Evolutionary conservation across 148 eudicot genomes (phyloP).

Genomic region (Camellia granthamiana): DNA sequence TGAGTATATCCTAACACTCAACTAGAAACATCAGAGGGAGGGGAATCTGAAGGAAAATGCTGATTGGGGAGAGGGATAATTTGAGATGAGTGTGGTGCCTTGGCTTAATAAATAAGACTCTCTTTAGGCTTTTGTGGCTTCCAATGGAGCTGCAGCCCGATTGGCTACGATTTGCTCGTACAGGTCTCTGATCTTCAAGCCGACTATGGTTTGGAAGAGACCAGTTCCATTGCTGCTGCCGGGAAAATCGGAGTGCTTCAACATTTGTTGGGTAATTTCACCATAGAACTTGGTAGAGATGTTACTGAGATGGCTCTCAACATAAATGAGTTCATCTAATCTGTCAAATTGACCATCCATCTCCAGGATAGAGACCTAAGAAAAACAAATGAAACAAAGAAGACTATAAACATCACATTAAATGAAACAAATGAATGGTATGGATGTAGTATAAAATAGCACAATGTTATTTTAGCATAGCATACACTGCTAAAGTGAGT

Average conservation of each 20-base stretch:
- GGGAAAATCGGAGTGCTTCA: constrained; percentile 93
- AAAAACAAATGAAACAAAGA: neutral
- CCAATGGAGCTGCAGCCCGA: constrained; percentile 47
- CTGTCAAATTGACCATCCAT: constrained; percentile 99
- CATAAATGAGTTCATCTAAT: constrained; percentile 94
- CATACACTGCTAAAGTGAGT: too few species aligned
- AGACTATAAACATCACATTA: neutral
- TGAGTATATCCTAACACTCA: constrained; percentile 15
- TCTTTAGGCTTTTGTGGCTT: constrained; percentile 66
- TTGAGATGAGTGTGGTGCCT: constrained; percentile 16
- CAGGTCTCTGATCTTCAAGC: constrained; percentile 92
- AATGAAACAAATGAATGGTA: too few species aligned
- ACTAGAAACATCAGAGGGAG: constrained; percentile 2
- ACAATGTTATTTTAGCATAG: too few species aligned
- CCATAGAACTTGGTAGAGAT: constrained; percentile 93
- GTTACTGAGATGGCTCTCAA: constrained; percentile 97
- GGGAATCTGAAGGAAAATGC: neutral
- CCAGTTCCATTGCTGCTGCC: constrained; percentile 99
- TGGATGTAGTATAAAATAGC: too few species aligned
- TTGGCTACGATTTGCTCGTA: constrained; percentile 75
- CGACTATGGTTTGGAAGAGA: constrained; percentile 90
- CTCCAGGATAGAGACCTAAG: constrained; percentile 86
- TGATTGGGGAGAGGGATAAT: neutral
- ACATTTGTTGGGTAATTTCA: constrained; percentile 97
- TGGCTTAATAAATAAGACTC: neutral